A percentile compares a stretch with the other conserved stretches of the same genome.
Conservation (phyloP, 805 yeast genomes). For the Barnettozyma pratensis region DNA sequence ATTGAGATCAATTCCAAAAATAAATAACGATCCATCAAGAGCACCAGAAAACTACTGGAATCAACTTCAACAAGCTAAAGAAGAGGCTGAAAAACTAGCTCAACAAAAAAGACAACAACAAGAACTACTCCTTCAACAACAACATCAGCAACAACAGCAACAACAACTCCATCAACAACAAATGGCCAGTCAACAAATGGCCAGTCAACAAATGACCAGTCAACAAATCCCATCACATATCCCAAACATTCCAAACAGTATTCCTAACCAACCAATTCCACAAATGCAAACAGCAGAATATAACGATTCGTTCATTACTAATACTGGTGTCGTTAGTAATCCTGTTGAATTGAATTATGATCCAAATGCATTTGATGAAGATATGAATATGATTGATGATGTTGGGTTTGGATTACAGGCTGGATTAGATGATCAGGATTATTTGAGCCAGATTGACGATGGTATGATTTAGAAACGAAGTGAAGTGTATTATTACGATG, state of each 20-base stretch:
- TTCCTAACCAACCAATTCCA: neutral
- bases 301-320: conserved; percentile 3
- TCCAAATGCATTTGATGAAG: conserved; percentile 13
- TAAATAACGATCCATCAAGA: conserved; percentile 14
- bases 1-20: conserved; percentile 9
- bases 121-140: conserved; percentile 4
- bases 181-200: neutral
- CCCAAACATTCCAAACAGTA: neutral
- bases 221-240: neutral
- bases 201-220: neutral
- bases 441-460: conserved; percentile 31
- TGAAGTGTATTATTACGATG: neutral
- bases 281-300: conserved; percentile 1
- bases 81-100: conserved; percentile 9
- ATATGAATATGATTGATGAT: conserved; percentile 28
- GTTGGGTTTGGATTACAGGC: conserved; percentile 27
- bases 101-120: conserved; percentile 7
- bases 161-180: conserved; percentile 1
- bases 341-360: conserved; percentile 9
- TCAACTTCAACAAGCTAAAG: conserved; percentile 14
- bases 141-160: conserved; percentile 1
- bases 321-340: neutral
- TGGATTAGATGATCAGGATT: conserved; percentile 30
- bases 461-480: conserved; percentile 5
- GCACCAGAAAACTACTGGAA: conserved; percentile 25